Base-by-base conservation (phyloP, 495 filamentous ascomycete genomes). In the Annulohypoxylon maeteangense region DNA sequence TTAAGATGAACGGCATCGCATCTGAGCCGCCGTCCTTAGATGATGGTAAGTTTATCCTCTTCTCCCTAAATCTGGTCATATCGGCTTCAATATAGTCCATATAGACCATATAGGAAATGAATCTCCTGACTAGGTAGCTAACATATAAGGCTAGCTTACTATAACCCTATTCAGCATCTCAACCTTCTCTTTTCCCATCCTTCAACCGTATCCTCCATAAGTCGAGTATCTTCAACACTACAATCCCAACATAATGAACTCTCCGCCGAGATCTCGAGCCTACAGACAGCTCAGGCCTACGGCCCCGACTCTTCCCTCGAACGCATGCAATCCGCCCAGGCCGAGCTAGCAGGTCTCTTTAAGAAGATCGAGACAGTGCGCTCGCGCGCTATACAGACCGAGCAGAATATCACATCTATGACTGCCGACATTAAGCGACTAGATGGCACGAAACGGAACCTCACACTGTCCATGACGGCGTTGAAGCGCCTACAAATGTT, bases 351-450 rank as follows among this genome's bases (percentile, higher is more conserved):
- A 6, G 89, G 91, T 61, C 87, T 99, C 47, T 97, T 99, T 85
- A 90, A 90, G 75, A 97, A 95, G 82, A 97, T 99, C 78, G 95
- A 98, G 80, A 91, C 88, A 68, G 95, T 99, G 25, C 91, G 96
- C 67, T 91, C 90, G 76, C 88, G 95, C 66, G 95, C 95, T 20
- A 86, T 93, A 72, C 89, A 93, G 84, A 97, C 95, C 10, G 96
- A 99, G 81, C 91, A 93, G 74, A 89, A 93, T 44, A 99, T 99
- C 78, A 97, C 95, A 62, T 93, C 94, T 66, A 99, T 99, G 95
- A 99, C 95, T 50, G 95, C 95, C 61, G 96, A 99, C 76, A 99
- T 99, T 80, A 99, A 99, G 81, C 90, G 95, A 73, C 85, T 99
- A 65, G 95, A 99, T 80, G 91, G 91, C 79, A 97, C 95, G 47